Evolutionary conservation across 192 early-diverging fungal species (phyloP).

Genomic region (Pecoramyces ruminantium): DNA sequence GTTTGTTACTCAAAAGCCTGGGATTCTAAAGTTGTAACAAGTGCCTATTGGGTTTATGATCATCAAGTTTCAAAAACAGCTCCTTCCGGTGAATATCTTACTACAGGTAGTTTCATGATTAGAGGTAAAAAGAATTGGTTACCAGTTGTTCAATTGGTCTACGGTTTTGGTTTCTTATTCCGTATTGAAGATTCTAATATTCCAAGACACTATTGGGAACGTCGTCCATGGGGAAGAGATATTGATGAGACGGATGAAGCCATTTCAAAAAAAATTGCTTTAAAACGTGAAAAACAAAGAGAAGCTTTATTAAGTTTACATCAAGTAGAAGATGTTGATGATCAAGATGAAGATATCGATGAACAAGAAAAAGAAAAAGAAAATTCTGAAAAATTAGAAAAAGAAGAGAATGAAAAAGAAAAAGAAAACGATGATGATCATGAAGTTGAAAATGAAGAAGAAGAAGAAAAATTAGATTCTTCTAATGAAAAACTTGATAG

Average conservation of each 20-base stretch:
- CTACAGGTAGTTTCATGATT: conserved; percentile 84
- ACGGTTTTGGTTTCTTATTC: conserved; percentile 93
- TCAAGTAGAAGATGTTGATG: not conserved
- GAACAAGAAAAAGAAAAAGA: conserved; percentile 3
- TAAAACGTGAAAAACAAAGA: conserved; percentile 10
- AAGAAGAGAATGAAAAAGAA: not conserved
- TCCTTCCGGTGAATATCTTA: conserved; percentile 79
- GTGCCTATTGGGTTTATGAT: conserved; percentile 84
- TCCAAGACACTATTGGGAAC: conserved; percentile 56
- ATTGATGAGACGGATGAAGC: conserved; percentile 2
- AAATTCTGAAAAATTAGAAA: conserved; percentile 2
- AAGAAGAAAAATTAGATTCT: conserved; percentile 4
- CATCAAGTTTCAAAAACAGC: conserved; percentile 80
- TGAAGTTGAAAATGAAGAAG: conserved; percentile 1
- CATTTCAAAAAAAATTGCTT: conserved; percentile 4
- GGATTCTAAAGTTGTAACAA: conserved; percentile 91
- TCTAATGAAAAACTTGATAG: not conserved
- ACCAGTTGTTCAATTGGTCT: conserved; percentile 81
- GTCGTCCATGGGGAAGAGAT: conserved; percentile 25
- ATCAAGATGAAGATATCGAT: conserved; percentile 5
- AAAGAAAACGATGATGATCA: not conserved
- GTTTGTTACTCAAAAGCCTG: conserved; percentile 87
- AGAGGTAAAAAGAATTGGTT: conserved; percentile 81
- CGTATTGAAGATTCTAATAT: conserved; percentile 66
- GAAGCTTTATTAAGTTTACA: not conserved